A percentile compares a stretch with the other conserved stretches of the same genome.
phyloP scores from a whole-genome alignment of 225 moss, liverwort and hornwort genomes.

The Marchantia paleacea region DNA sequence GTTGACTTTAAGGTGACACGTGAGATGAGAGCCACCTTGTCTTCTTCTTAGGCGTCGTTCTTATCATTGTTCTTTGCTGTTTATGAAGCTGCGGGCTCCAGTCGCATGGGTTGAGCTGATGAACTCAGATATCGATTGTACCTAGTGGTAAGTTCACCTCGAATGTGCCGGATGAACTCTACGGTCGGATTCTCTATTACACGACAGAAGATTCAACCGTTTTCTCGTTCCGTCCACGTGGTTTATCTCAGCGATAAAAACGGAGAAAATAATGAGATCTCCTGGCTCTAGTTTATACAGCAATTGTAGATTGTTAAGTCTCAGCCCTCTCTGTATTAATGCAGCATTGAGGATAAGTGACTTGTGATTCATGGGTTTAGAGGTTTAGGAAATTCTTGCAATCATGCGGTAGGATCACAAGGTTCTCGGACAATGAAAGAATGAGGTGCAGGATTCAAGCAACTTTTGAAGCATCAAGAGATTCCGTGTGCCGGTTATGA shows the following conservation, averaged over 20 bases:
- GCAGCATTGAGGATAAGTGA: not conserved
- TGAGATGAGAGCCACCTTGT: not conserved
- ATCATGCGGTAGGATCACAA: too few relatives aligned
- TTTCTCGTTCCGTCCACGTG: not conserved
- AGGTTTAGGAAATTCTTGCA: not conserved
- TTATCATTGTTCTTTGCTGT: slow-evolving; percentile 4
- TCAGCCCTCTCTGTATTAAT: not conserved
- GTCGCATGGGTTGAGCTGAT: not conserved
- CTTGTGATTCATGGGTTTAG: not conserved
- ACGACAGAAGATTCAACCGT: not conserved
- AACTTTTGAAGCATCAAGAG: too few relatives aligned
- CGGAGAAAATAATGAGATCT: not conserved
- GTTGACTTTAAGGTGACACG: not conserved
- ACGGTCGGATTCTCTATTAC: not conserved
- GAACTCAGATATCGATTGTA: not conserved
- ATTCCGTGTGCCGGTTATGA: too few relatives aligned
- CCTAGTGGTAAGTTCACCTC: not conserved
- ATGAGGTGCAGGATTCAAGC: too few relatives aligned
- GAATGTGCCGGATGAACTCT: not conserved
- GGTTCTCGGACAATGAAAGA: too few relatives aligned
- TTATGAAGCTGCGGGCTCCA: not conserved
- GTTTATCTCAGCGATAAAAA: not conserved
- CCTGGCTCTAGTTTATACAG: not conserved
- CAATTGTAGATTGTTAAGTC: not conserved
- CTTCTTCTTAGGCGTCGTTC: not conserved